Base-by-base conservation (phyloP, 768 basidiomycete genomes). In the Lanmaoa pseudosensibilis region DNA sequence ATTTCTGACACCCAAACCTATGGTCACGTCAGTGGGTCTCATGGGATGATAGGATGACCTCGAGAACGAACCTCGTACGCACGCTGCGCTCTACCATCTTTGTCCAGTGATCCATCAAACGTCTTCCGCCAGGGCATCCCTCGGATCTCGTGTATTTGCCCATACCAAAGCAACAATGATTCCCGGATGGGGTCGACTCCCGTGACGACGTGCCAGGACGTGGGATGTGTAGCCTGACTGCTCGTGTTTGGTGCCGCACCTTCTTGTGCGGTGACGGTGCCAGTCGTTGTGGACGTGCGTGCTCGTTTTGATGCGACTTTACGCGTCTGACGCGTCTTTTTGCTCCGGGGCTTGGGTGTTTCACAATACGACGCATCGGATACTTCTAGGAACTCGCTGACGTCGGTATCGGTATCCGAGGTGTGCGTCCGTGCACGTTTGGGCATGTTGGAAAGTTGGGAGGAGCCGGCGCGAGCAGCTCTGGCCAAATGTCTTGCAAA, bases 71-170 rank as follows among this genome's bases (percentile, higher is more conserved):
- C 94, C 81, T 97, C 93, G 66, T 98, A 97, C 8, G 94, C 95
- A 46, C 93, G 76, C 71, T 97, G 94, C 2, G 87, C 83, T 53
- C 86, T 86, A 52, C 83, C 85, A 38, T 84, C 83, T 4, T 69
- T 65, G 41, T 69, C 79, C 60, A 85, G 68, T 16, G 75, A 74
- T 7, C 79, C 75, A 66, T 88, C 77, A 63, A 82, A 89, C 11
- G 79, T 78, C 69, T 90, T 93, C 52, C 94, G 80, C 95, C 94
- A 97, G 1, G 94, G 95, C 94, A 98, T 97, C 36, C 84, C 84
- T 44, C 94, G 82, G 21, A 73, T 73, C 38, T 82, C 78, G 56
- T 84, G 84, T 13, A 88, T 89, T 15, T 70, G 74, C 36, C 80
- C 78, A 66, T 87, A 98, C 94, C 94, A 98, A 49, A 57, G 50